Evolutionary conservation across 2,329 filamentous ascomycete genomes (phyloP).

Genomic region (Fusarium sterilihyphosum): DNA sequence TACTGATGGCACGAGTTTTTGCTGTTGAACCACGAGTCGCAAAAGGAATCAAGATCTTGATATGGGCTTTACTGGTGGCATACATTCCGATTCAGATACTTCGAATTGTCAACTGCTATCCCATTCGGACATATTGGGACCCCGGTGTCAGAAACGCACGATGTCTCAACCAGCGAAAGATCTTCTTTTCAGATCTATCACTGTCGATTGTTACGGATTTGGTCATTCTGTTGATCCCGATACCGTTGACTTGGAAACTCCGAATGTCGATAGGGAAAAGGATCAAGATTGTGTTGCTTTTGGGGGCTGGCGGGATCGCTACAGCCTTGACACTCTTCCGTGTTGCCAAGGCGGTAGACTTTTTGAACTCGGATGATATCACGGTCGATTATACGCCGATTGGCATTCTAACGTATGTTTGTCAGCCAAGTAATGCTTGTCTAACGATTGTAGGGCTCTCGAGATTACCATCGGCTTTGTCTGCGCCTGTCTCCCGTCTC

Average conservation of each 20-base stretch:
- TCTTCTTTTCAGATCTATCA: conserved; percentile 32
- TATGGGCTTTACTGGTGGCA: conserved; percentile 24
- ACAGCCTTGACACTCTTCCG: conserved; percentile 33
- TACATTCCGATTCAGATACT: conserved; percentile 44
- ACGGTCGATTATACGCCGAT: conserved; percentile 32
- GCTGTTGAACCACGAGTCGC: conserved; percentile 25
- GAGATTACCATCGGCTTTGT: conserved; percentile 38
- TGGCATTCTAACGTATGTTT: conserved; percentile 29
- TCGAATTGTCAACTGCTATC: conserved; percentile 54
- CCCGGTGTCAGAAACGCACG: conserved; percentile 35
- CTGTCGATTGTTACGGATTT: conserved; percentile 33
- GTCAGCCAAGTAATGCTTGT: fast-evolving
- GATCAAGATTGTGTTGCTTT: conserved; percentile 34
- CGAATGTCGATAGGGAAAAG: conserved; percentile 27
- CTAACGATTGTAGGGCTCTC: conserved; percentile 9
- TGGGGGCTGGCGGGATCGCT: conserved; percentile 36
- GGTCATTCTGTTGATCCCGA: conserved; percentile 28
- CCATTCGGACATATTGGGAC: conserved; percentile 54
- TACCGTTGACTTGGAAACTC: conserved; percentile 32
- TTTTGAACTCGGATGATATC: conserved; percentile 33
- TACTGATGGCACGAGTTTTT: conserved; percentile 38
- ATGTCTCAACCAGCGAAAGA: conserved; percentile 50
- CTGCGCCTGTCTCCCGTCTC: conserved; percentile 35
- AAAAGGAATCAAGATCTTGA: conserved; percentile 28
- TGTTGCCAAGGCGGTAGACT: conserved; percentile 5